Evolutionary conservation across 2,329 filamentous ascomycete species (phyloP).

Genomic region (Sarocladium strictum): DNA sequence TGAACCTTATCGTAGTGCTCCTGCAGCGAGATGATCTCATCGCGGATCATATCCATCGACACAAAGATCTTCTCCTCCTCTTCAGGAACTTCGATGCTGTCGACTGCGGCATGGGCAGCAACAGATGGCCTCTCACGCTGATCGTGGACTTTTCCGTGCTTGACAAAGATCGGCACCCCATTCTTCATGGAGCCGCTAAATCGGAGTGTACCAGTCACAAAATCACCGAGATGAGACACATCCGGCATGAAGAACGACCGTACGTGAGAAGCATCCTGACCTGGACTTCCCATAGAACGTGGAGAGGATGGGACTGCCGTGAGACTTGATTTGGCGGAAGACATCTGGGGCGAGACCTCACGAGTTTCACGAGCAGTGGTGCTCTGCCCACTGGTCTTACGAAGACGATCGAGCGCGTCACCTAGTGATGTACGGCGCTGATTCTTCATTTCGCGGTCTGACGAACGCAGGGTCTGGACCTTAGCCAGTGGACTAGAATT

Average conservation of each 20-base stretch:
- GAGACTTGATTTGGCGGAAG: constrained; percentile 34
- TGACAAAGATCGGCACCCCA: constrained; percentile 50
- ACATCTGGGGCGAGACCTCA: constrained; percentile 27
- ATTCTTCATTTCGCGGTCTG: constrained; percentile 17
- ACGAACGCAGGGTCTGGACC: constrained; percentile 25
- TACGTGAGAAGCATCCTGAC: constrained; percentile 33
- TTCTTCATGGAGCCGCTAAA: constrained; percentile 45
- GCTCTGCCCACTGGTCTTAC: constrained; percentile 26
- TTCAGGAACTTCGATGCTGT: constrained; percentile 42
- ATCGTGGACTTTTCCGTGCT: constrained; percentile 45
- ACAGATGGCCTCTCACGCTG: constrained; percentile 26
- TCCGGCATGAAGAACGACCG: constrained; percentile 50
- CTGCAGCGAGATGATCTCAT: constrained; percentile 49
- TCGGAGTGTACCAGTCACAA: constrained; percentile 48
- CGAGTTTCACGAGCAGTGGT: constrained; percentile 17
- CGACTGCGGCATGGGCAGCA: constrained; percentile 40
- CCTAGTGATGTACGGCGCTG: constrained; percentile 25
- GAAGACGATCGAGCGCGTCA: constrained; percentile 28
- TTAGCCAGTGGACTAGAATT: constrained; percentile 33
- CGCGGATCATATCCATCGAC: constrained; percentile 56
- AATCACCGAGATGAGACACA: constrained; percentile 49
- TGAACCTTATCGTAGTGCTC: constrained; percentile 51
- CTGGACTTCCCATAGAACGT: constrained; percentile 25
- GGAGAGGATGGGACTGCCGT: constrained; percentile 36
- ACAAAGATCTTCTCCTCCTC: constrained; percentile 55